Conservation (phyloP, 2,329 filamentous ascomycete species). For the Diplocarpon mali region DNA sequence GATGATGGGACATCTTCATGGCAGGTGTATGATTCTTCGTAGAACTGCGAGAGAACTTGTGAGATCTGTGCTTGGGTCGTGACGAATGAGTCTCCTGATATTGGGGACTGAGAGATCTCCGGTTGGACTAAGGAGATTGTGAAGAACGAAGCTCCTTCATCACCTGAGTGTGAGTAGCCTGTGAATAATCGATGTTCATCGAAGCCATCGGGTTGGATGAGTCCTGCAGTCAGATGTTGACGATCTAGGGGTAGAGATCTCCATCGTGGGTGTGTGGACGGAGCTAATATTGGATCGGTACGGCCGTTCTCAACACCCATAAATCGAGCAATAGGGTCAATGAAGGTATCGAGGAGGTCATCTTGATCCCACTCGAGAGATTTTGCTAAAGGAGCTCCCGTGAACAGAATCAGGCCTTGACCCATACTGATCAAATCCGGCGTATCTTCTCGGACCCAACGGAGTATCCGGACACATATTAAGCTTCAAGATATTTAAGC, state of each 20-base stretch:
- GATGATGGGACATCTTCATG: constrained; percentile 57
- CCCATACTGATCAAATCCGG: constrained; percentile 14
- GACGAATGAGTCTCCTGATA: constrained; percentile 1
- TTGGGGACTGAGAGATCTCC: constrained; percentile 11
- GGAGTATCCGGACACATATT: constrained; percentile 2
- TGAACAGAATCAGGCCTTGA: constrained; percentile 35
- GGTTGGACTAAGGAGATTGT: constrained; percentile 32
- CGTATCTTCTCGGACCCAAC: constrained; percentile 1
- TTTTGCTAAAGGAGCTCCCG: constrained; percentile 48
- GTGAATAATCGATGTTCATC: constrained; percentile 35
- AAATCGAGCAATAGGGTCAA: constrained; percentile 32
- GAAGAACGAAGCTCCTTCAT: constrained; percentile 35
- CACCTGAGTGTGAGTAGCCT: constrained; percentile 37
- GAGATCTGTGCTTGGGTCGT: constrained; percentile 12
- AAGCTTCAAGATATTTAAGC: not conserved
- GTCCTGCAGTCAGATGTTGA: constrained; percentile 38
- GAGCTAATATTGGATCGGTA: constrained; percentile 4
- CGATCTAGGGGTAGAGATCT: constrained; percentile 40
- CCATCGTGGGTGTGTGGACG: constrained; percentile 31
- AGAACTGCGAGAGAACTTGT: constrained; percentile 50
- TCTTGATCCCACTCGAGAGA: constrained; percentile 43
- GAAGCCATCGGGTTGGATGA: constrained; percentile 33
- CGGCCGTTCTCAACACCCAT: constrained; percentile 20
- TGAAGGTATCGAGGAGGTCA: constrained; percentile 38
- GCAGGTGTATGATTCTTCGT: constrained; percentile 64